These are phyloP conservation scores for Lyophyllum decastes DNA, from an alignment of 768 basidiomycete species.

Conservation along the genomic window DNA sequence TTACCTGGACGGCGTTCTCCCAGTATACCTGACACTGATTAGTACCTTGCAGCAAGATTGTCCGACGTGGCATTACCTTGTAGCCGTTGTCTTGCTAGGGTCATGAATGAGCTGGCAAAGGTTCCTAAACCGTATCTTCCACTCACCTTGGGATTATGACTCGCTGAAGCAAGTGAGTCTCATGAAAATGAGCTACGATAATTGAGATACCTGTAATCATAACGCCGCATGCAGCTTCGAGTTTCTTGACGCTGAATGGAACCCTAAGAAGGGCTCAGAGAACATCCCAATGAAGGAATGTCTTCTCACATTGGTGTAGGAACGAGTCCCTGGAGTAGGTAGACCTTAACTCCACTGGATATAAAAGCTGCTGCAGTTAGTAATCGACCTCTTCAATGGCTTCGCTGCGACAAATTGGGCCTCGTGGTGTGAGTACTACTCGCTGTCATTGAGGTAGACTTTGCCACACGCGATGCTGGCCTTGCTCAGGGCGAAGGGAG, in stretches of 20 bases:
- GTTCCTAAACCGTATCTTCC: background rate
- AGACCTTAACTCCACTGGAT: constrained; percentile 63
- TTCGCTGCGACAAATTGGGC: no score
- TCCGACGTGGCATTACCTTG: constrained; percentile 49
- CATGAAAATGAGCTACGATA: constrained; percentile 1
- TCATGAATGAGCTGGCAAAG: background rate
- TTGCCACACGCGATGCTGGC: no score
- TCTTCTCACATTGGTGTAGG: constrained; percentile 74
- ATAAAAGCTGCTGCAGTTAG: constrained; percentile 76
- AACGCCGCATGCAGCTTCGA: constrained; percentile 77
- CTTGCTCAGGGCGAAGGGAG: no score
- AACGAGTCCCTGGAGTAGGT: constrained; percentile 67
- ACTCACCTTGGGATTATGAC: constrained; percentile 84
- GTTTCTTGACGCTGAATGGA: constrained; percentile 69
- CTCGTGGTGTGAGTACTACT: no score
- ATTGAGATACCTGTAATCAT: constrained; percentile 81
- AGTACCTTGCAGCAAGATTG: background rate
- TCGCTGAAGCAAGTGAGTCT: constrained; percentile 45
- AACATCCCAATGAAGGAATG: background rate
- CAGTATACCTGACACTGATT: constrained; percentile 67
- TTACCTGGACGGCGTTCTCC: constrained; percentile 85
- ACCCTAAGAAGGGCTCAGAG: constrained; percentile 47
- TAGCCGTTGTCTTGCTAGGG: constrained; percentile 83
- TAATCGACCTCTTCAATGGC: no score
- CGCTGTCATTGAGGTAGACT: no score